Percentiles rank a stretch among this genome's conserved stretches.
Conservation (phyloP, 73 alveolate species). For the Paramecium bursaria region DNA sequence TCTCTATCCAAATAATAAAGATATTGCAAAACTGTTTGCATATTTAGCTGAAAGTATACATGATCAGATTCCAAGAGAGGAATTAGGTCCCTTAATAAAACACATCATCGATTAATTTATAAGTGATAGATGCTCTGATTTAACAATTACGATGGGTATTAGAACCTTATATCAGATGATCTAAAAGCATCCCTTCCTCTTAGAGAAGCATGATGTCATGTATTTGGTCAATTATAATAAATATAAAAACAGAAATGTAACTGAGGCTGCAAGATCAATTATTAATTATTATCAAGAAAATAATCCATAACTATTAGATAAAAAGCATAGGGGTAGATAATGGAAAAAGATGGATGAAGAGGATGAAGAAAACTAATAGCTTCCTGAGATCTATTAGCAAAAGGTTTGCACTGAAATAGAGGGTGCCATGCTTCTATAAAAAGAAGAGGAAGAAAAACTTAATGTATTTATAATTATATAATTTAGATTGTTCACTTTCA, state of each 20-base stretch:
- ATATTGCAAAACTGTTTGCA: conserved; percentile 53
- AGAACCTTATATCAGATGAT: conserved; percentile 54
- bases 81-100: conserved; percentile 27
- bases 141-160: conserved; percentile 62
- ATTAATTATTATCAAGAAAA: conserved; percentile 80
- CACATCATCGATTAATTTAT: conserved; percentile 62
- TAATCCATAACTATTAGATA: conserved; percentile 84
- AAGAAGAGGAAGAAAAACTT: conserved; percentile 60
- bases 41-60: conserved; percentile 67
- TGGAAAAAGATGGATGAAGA: conserved; percentile 66
- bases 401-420: conserved; percentile 37
- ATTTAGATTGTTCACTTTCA: no score
- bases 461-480: neutral
- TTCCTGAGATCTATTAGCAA: conserved; percentile 11
- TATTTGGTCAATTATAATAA: conserved; percentile 54
- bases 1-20: conserved; percentile 63
- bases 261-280: neutral
- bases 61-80: conserved; percentile 64
- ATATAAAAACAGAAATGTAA: conserved; percentile 67
- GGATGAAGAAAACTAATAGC: conserved; percentile 22
- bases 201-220: conserved; percentile 41
- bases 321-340: conserved; percentile 79
- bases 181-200: conserved; percentile 42
- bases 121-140: conserved; percentile 65
- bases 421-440: conserved; percentile 64